Evolutionary conservation across 768 basidiomycete species (phyloP).

Genomic region (Phallus indusiatus): DNA sequence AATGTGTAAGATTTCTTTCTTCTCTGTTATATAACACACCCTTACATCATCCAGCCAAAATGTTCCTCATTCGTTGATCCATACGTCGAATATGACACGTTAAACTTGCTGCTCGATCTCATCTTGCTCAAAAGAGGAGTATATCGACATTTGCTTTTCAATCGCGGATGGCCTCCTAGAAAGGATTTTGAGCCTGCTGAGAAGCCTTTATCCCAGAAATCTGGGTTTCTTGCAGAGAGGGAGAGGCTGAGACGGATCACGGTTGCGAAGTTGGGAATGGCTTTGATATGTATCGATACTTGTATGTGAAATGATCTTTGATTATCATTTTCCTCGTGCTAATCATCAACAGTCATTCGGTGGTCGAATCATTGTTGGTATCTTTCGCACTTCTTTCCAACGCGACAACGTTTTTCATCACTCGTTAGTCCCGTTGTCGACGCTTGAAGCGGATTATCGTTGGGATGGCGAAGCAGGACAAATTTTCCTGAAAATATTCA

Average conservation of each 20-base stretch:
- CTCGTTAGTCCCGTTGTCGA: conserved; percentile 10
- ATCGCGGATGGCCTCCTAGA: conserved; percentile 60
- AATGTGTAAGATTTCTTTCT: conserved; percentile 51
- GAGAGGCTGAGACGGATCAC: conserved; percentile 28
- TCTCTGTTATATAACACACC: neutral
- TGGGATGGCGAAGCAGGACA: conserved; percentile 45
- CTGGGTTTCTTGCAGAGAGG: conserved; percentile 8
- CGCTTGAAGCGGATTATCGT: conserved; percentile 35
- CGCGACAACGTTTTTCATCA: neutral
- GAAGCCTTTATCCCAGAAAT: neutral
- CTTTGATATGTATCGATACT: conserved; percentile 57
- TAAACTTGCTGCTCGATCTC: conserved; percentile 68
- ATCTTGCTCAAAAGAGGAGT: conserved; percentile 76
- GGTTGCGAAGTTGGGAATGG: conserved; percentile 48
- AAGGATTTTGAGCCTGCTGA: conserved; percentile 23
- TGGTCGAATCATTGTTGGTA: conserved; percentile 61
- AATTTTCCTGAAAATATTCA: conserved; percentile 47
- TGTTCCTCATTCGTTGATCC: conserved; percentile 61
- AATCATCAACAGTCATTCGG: conserved; percentile 48
- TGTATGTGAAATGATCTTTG: conserved; percentile 39
- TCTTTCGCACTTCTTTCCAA: neutral
- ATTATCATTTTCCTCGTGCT: neutral
- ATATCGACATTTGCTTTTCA: conserved; percentile 74
- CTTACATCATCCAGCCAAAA: neutral
- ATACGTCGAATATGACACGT: conserved; percentile 74